These are phyloP conservation scores for Colletotrichum graminicola DNA, from an alignment of 2,329 filamentous ascomycete genomes.

Conservation along the genomic window DNA sequence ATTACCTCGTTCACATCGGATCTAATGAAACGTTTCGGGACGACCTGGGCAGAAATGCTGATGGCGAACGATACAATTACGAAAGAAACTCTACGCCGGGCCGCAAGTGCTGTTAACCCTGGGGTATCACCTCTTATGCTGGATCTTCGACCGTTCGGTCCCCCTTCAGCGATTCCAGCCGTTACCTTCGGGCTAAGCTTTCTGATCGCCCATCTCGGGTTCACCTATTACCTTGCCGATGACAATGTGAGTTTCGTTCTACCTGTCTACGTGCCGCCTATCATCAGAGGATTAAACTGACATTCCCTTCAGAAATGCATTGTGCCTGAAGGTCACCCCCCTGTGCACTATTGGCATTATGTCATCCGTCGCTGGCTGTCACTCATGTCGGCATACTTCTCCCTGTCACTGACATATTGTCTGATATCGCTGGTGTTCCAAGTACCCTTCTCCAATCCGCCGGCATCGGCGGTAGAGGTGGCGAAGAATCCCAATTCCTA, in stretches of 20 bases:
- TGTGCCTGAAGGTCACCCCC: conserved; percentile 25
- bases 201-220: conserved; percentile 23
- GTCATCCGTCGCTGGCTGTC: conserved; percentile 28
- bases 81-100: conserved; percentile 17
- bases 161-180: conserved; percentile 25
- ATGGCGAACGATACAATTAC: conserved; percentile 25
- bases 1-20: conserved; percentile 19
- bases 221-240: conserved; percentile 32
- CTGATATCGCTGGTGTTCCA: conserved; percentile 28
- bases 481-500: conserved; percentile 26
- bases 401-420: conserved; percentile 24
- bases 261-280: neutral
- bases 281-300: neutral
- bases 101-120: conserved; percentile 28
- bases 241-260: conserved; percentile 9
- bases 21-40: conserved; percentile 14
- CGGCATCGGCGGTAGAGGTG: conserved; percentile 19
- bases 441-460: conserved; percentile 27
- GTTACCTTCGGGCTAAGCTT: conserved; percentile 30
- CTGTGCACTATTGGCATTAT: conserved; percentile 37
- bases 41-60: conserved; percentile 7
- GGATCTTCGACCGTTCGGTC: conserved; percentile 30
- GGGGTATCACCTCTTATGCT: conserved; percentile 27
- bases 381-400: conserved; percentile 27
- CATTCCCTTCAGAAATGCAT: conserved; percentile 24